Evolutionary conservation across 1,284 basidiomycete species (phyloP), one percentile per base, ranked within the genome.

Genomic region (Cystobasidium slooffiae): DNA sequence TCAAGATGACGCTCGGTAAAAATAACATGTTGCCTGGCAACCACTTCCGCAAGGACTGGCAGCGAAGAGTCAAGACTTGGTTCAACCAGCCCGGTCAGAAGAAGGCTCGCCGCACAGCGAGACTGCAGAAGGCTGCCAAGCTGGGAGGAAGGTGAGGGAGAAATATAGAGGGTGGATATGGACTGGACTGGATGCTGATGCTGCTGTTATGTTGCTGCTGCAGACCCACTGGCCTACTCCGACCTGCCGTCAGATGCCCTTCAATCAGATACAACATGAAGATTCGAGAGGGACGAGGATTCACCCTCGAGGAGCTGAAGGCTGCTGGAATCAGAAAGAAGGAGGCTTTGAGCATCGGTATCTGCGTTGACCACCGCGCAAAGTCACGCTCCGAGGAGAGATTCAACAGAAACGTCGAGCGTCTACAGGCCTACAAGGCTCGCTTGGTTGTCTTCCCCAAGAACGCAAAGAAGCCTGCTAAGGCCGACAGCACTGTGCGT

Each of bases 11-110:
- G 31, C 31, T 31, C 31, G 68, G 78, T 66, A 78, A 81, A 75
- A 81, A 80, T 79, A 83, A 82, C 80, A 92, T 92, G 86, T 91
- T 94, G 84, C 93, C 89, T 85, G 87, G 86, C 83, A 95, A 95
- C 86, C 95, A 97, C 84, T 97, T 97, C 90, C 93, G 90, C 86
- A 99, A 99, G 90, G 94, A 97, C 85, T 97, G 94, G 94, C 92
- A 96, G 85, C 88, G 89, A 83, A 90, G 90, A 80, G 93, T 97
- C 82, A 91, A 91, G 85, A 96, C 92, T 83, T 95, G 95, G 96
- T 99, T 99, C 84, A 93, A 99, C 88, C 97, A 99, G 86, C 94
- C 96, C 78, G 97, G 95, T 75, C 92, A 92, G 84, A 99, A 99
- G 87, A 92, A 96, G 85, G 91, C 93, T 84, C 89, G 97, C 84